A percentile compares a stretch with the other conserved stretches of the same genome.
Evolutionary conservation across 257 asterid genomes (phyloP).

Genomic region (Fraxinus quadrangulata): DNA sequence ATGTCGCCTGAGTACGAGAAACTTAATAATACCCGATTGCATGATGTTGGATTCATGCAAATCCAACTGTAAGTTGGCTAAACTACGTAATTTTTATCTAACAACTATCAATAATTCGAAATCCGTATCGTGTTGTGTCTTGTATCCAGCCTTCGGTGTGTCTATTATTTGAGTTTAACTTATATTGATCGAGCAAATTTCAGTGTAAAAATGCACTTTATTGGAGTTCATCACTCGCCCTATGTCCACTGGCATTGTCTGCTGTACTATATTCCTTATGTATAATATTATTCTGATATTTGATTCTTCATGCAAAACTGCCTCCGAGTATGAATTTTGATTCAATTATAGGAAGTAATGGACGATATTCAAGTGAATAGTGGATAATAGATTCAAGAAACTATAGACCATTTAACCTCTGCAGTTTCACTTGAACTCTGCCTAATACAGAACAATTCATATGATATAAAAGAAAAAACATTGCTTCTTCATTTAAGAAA

Average conservation of each 20-base stretch:
- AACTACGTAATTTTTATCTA: background rate
- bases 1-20: slow-evolving; percentile 52
- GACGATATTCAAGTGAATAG: too few relatives aligned
- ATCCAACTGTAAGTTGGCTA: slow-evolving; percentile 34
- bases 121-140: background rate
- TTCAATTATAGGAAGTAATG: too few relatives aligned
- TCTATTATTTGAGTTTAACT: background rate
- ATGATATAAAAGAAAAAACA: too few relatives aligned
- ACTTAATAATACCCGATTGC: slow-evolving; percentile 40
- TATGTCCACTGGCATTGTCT: too few relatives aligned
- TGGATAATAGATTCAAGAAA: background rate
- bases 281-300: too few relatives aligned
- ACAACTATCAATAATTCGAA: background rate
- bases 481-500: too few relatives aligned
- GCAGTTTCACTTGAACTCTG: too few relatives aligned
- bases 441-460: too few relatives aligned
- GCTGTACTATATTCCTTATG: too few relatives aligned
- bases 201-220: too few relatives aligned
- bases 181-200: background rate
- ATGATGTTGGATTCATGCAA: slow-evolving; percentile 37
- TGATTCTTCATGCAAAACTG: too few relatives aligned
- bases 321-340: background rate
- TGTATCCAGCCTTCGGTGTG: background rate
- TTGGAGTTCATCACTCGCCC: too few relatives aligned
- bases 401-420: background rate